Percentiles rank a stretch among this genome's conserved stretches.
phyloP scores from a whole-genome alignment of 306 rosid species.

The Cicer bijugum region DNA sequence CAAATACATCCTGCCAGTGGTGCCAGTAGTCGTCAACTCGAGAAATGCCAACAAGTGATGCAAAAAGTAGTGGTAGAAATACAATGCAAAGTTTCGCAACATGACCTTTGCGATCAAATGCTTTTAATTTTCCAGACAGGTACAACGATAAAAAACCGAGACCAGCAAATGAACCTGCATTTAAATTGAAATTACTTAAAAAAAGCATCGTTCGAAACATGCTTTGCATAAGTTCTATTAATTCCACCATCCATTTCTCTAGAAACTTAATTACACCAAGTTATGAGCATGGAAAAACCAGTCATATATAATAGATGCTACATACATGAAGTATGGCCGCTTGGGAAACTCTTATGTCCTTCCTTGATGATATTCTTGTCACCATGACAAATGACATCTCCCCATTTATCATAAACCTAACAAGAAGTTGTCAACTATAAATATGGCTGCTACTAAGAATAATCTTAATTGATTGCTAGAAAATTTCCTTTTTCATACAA shows the following conservation, averaged over 20 bases:
- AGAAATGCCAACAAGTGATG: constrained; percentile 86
- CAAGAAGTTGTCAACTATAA: constrained; percentile 39
- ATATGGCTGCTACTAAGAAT: constrained; percentile 20
- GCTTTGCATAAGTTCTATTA: constrained; percentile 17
- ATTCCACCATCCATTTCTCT: constrained; percentile 33
- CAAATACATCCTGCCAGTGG: constrained; percentile 93
- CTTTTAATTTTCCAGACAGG: constrained; percentile 78
- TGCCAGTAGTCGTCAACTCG: constrained; percentile 95
- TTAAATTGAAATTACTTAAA: constrained; percentile 37
- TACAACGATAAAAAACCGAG: constrained; percentile 79
- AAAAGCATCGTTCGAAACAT: background rate
- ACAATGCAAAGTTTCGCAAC: constrained; percentile 78
- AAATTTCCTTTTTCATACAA: background rate
- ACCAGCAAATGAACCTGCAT: constrained; percentile 92
- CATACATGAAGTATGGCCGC: constrained; percentile 92
- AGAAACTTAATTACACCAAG: constrained; percentile 15
- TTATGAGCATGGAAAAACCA: constrained; percentile 6
- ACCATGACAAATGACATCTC: constrained; percentile 83
- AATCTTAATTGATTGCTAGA: background rate
- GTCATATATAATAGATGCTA: constrained; percentile 8
- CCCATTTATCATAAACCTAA: constrained; percentile 73
- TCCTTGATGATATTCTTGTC: constrained; percentile 67
- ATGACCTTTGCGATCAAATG: constrained; percentile 72
- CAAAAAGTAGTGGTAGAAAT: constrained; percentile 75
- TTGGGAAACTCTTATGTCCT: constrained; percentile 94